Evolutionary conservation across 805 yeast genomes (phyloP).

Genomic region (Tetrapisispora namnaoensis): DNA sequence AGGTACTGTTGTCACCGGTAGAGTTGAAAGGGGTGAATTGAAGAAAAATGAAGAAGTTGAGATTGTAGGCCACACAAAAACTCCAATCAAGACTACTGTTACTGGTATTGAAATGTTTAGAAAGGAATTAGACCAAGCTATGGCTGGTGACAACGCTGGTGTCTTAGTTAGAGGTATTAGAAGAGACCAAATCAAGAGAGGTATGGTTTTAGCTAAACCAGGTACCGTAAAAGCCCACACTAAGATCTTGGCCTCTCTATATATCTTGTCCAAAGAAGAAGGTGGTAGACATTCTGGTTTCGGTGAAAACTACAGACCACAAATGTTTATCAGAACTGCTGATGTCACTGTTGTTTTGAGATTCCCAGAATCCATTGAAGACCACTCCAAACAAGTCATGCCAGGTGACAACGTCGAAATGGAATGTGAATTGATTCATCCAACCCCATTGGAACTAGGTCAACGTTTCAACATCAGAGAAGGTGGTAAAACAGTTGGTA

Average conservation of each 20-base stretch:
- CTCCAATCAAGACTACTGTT: slow-evolving; percentile 84
- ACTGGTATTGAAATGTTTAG: slow-evolving; percentile 99
- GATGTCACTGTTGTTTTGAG: slow-evolving; percentile 85
- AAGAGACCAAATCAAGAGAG: slow-evolving; percentile 94
- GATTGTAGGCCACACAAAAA: slow-evolving; percentile 84
- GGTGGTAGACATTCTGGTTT: slow-evolving; percentile 99
- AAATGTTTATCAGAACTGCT: slow-evolving; percentile 91
- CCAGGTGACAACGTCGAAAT: slow-evolving; percentile 99
- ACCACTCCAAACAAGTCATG: slow-evolving; percentile 81
- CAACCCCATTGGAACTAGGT: slow-evolving; percentile 90
- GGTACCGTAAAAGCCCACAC: slow-evolving; percentile 86
- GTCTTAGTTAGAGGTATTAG: slow-evolving; percentile 93
- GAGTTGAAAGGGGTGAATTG: slow-evolving; percentile 96
- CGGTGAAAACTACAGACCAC: slow-evolving; percentile 96
- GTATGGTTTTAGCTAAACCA: slow-evolving; percentile 95
- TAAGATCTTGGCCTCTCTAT: slow-evolving; percentile 87
- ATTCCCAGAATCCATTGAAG: slow-evolving; percentile 78
- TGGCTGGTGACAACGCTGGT: slow-evolving; percentile 99
- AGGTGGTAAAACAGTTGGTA: slow-evolving; percentile 98
- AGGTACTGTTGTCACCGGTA: slow-evolving; percentile 98
- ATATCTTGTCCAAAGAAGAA: slow-evolving; percentile 89
- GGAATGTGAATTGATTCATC: slow-evolving; percentile 80
- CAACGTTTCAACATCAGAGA: slow-evolving; percentile 99
- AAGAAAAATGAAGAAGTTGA: slow-evolving; percentile 98
- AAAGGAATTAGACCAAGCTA: slow-evolving; percentile 94